A percentile compares a stretch with the other conserved stretches of the same genome.
Evolutionary conservation across 2,329 filamentous ascomycete species (phyloP).

Genomic region (Fusarium caatingaense): DNA sequence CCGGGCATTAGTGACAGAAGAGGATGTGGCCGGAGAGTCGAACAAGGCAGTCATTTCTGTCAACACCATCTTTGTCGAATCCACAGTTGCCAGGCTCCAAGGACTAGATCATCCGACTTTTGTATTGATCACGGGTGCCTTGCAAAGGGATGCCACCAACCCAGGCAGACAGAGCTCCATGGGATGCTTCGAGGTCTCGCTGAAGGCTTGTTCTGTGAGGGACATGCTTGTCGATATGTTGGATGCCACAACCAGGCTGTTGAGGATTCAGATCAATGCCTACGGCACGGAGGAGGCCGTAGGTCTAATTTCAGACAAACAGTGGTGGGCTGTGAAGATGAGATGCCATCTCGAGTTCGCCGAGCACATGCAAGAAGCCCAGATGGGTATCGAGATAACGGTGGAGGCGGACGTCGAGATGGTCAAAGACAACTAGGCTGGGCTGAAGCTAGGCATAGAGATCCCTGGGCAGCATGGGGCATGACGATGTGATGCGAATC

Average conservation of each 20-base stretch:
- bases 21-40: conserved; percentile 21
- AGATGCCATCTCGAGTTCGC: neutral
- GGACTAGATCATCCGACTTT: conserved; percentile 28
- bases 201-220: conserved; percentile 32
- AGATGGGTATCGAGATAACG: neutral
- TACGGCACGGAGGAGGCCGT: conserved; percentile 23
- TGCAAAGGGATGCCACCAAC: conserved; percentile 26
- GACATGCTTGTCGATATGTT: conserved; percentile 35
- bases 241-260: conserved; percentile 32
- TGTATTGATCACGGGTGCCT: conserved; percentile 37
- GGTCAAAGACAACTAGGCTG: conserved; percentile 28
- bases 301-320: conserved; percentile 1
- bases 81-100: conserved; percentile 34
- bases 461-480: conserved; percentile 38
- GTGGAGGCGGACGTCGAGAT: neutral
- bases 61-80: conserved; percentile 42
- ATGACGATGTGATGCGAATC: conserved; percentile 17
- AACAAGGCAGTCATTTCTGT: conserved; percentile 27
- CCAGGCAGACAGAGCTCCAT: conserved; percentile 7
- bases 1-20: conserved; percentile 18
- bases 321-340: neutral
- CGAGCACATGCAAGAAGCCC: neutral
- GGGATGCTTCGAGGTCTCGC: neutral
- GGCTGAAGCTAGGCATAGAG: conserved; percentile 25
- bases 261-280: conserved; percentile 28